Evolutionary conservation across 108 stramenopile species (phyloP).

Genomic region (Bacterosira constricta): DNA sequence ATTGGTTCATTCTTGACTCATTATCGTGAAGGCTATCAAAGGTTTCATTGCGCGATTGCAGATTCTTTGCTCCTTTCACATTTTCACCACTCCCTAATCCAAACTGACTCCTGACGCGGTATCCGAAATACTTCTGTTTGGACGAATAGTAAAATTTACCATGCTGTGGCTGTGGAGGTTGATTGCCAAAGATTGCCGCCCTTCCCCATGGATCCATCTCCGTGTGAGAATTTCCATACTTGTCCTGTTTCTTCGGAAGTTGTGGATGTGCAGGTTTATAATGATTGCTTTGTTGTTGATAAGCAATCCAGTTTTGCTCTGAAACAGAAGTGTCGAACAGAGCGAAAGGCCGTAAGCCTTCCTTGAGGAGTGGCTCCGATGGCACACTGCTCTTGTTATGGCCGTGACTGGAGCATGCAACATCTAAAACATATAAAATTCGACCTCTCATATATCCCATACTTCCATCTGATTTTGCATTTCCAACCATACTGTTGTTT

Average conservation of each 20-base stretch:
- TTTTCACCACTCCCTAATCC: not conserved
- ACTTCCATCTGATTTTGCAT: conserved; percentile 2
- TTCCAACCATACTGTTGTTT: not conserved
- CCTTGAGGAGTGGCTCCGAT: conserved; percentile 10
- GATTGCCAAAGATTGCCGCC: conserved; percentile 34
- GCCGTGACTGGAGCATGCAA: conserved; percentile 15
- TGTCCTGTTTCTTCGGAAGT: conserved; percentile 11
- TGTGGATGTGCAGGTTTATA: not conserved
- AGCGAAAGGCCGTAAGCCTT: conserved; percentile 23
- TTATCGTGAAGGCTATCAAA: conserved; percentile 23
- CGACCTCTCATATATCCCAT: conserved; percentile 30
- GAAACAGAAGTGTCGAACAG: conserved; percentile 31
- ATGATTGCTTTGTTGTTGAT: not conserved
- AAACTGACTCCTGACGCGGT: conserved; percentile 12
- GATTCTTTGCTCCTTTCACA: not conserved
- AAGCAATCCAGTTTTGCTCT: conserved; percentile 15
- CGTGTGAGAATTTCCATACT: conserved; percentile 29
- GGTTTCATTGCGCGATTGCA: not conserved
- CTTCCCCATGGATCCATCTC: conserved; percentile 24
- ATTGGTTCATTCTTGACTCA: conserved; percentile 20
- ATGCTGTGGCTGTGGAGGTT: not conserved
- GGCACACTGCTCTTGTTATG: not conserved
- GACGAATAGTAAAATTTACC: conserved; percentile 25
- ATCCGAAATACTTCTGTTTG: conserved; percentile 20
- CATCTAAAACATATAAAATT: conserved; percentile 31